These are phyloP conservation scores for Paramecium caudatum DNA, from an alignment of 73 alveolate genomes.

Conservation along the genomic window DNA sequence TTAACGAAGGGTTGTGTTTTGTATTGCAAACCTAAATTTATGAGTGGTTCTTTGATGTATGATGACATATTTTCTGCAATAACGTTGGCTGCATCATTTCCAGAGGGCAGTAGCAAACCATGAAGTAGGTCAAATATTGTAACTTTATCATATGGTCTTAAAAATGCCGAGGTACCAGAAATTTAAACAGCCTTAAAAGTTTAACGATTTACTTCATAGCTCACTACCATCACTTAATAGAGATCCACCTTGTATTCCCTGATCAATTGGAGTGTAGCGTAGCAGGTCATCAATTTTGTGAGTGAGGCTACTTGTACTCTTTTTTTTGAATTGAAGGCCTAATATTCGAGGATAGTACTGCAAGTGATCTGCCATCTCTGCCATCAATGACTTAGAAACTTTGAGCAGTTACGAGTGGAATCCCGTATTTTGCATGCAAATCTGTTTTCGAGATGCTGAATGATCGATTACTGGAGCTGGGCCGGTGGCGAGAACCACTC, in stretches of 20 bases:
- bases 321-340: slow-evolving; percentile 24
- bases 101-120: slow-evolving; percentile 77
- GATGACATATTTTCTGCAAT: slow-evolving; percentile 71
- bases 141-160: slow-evolving; percentile 59
- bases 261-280: slow-evolving; percentile 44
- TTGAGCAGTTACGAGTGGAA: too few species aligned
- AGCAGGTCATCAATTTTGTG: slow-evolving; percentile 72
- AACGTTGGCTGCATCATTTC: slow-evolving; percentile 77
- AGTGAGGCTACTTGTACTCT: slow-evolving; percentile 66
- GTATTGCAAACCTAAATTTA: slow-evolving; percentile 19
- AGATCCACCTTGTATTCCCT: slow-evolving; percentile 35
- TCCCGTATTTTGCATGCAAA: not conserved
- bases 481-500: not conserved
- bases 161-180: slow-evolving; percentile 78
- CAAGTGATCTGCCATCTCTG: too few species aligned
- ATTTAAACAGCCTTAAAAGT: slow-evolving; percentile 79
- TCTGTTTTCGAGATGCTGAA: not conserved
- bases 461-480: slow-evolving; percentile 8
- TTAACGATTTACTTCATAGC: slow-evolving; percentile 40
- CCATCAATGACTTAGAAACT: too few species aligned
- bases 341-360: too few species aligned
- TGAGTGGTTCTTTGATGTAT: slow-evolving; percentile 33
- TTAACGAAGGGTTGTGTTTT: slow-evolving; percentile 56
- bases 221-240: not conserved
- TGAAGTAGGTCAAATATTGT: slow-evolving; percentile 64